Percentiles rank a stretch among this genome's conserved stretches.
phyloP scores from a whole-genome alignment of 345 rosid genomes.

The Balakata baccata region DNA sequence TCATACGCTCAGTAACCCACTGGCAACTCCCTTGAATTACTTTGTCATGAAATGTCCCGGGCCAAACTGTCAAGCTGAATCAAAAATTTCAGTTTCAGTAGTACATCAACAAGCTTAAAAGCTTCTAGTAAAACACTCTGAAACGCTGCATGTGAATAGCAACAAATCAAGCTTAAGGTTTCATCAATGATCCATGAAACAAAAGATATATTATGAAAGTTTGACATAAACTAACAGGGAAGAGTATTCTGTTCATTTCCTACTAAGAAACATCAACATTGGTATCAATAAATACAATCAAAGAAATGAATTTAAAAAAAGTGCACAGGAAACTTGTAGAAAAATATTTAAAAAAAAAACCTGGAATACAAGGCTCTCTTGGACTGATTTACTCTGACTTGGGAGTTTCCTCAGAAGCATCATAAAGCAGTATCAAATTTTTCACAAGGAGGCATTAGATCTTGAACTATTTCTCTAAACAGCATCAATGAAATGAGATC shows the following conservation, averaged over 20 bases:
- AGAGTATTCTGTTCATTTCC: background rate
- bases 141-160: background rate
- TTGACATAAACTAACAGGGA: background rate
- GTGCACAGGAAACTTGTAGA: no score
- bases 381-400: background rate
- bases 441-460: no score
- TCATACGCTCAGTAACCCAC: constrained; percentile 6
- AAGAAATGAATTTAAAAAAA: background rate
- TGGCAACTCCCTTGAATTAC: constrained; percentile 6
- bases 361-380: background rate
- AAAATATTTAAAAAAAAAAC: no score
- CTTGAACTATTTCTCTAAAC: background rate
- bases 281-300: background rate
- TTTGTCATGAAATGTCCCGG: constrained; percentile 5
- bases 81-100: constrained; percentile 19
- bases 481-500: background rate
- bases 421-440: background rate
- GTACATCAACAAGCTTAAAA: constrained; percentile 7
- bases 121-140: background rate
- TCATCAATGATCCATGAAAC: background rate
- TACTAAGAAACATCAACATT: background rate
- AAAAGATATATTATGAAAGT: background rate
- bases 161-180: background rate
- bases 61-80: constrained; percentile 11
- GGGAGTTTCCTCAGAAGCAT: background rate